Conservation (phyloP, 225 moss, liverwort and hornwort genomes). For the Rhytidiadelphus loreus region DNA sequence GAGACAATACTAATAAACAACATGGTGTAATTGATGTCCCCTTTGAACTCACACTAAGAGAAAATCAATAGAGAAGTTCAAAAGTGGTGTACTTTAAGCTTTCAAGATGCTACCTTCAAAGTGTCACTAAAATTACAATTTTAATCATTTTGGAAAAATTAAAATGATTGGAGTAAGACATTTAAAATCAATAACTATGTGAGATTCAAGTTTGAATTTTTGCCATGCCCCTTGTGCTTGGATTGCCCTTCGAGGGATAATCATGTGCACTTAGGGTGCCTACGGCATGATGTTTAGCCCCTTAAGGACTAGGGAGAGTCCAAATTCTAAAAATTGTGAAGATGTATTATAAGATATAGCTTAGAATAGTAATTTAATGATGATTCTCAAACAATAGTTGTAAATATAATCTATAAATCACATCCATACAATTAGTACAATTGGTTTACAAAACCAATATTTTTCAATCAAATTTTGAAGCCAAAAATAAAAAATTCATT, state of each 20-base stretch:
- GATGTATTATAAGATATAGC: too few species aligned
- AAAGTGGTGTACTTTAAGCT: not conserved
- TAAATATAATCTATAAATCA: too few species aligned
- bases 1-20: not conserved
- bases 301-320: too few species aligned
- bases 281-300: not conserved
- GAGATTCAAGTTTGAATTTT: not conserved
- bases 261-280: not conserved
- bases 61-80: not conserved
- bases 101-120: not conserved
- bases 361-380: too few species aligned
- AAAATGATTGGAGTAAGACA: too few species aligned
- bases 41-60: not conserved
- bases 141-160: not conserved
- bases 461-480: not conserved
- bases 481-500: too few species aligned
- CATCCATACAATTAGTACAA: too few species aligned
- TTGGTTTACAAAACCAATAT: not conserved
- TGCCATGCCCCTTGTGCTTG: fast-evolving
- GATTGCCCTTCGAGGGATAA: not conserved
- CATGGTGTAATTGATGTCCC: not conserved
- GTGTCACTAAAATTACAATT: not conserved
- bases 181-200: not conserved
- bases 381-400: too few species aligned
- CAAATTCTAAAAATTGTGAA: too few species aligned